Evolutionary conservation across 2,329 filamentous ascomycete genomes (phyloP).

Genomic region (Aspergillus ustus): DNA sequence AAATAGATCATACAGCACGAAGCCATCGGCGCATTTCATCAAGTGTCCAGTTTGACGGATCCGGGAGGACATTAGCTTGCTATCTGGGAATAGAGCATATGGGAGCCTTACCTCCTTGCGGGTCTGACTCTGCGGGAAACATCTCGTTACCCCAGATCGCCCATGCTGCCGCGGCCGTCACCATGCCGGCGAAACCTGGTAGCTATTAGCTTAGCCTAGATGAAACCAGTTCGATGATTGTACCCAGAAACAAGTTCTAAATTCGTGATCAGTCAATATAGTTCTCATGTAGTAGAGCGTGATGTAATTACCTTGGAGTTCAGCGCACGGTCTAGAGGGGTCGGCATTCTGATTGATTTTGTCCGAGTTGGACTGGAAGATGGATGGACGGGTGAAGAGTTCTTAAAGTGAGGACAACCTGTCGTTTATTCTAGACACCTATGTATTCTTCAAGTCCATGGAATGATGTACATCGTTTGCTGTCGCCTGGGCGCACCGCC

Average conservation of each 20-base stretch:
- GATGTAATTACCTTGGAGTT: constrained; percentile 65
- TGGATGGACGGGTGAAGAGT: background rate
- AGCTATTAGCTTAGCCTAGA: constrained; percentile 32
- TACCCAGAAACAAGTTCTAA: constrained; percentile 74
- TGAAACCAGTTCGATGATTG: constrained; percentile 7
- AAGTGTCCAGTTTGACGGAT: constrained; percentile 73
- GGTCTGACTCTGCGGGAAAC: constrained; percentile 75
- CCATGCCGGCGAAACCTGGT: constrained; percentile 77
- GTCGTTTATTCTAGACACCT: background rate
- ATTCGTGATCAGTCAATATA: constrained; percentile 24
- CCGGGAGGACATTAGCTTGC: constrained; percentile 41
- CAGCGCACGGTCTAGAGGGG: constrained; percentile 69
- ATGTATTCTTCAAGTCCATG: background rate
- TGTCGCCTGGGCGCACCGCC: constrained; percentile 21
- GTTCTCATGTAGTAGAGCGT: background rate
- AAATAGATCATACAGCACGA: constrained; percentile 65
- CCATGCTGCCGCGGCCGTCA: constrained; percentile 81
- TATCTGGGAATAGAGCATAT: background rate
- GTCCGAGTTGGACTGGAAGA: background rate
- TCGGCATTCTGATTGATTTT: constrained; percentile 62
- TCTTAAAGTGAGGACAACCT: background rate
- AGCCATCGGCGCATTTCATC: constrained; percentile 84
- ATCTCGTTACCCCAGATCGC: constrained; percentile 84
- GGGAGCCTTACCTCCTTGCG: constrained; percentile 70
- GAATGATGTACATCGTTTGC: background rate